Percentiles rank a stretch among this genome's conserved stretches.
These are phyloP conservation scores for Cyclotella choctawhatcheeana DNA, from an alignment of 108 stramenopile species.

Conservation along the genomic window DNA sequence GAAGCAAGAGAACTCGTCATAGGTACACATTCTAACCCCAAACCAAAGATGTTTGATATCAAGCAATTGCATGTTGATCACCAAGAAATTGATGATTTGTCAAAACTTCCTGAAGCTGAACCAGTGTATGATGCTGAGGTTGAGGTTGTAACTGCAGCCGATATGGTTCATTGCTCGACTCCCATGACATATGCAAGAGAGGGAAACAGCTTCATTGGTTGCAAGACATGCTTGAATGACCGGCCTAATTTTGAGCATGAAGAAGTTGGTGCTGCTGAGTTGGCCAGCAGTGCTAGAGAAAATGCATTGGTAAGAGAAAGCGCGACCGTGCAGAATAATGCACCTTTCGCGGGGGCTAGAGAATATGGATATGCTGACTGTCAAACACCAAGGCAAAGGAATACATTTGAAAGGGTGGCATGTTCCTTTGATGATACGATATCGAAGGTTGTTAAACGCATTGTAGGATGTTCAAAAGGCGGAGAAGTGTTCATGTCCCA, in stretches of 20 bases:
- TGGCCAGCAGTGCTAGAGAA: not conserved
- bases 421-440: slow-evolving; percentile 32
- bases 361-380: not conserved
- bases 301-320: too few relatives aligned
- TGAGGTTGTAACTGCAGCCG: not conserved
- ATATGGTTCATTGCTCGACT: not conserved
- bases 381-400: too few relatives aligned
- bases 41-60: not conserved
- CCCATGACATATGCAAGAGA: not conserved
- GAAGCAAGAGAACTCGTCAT: not conserved
- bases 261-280: not conserved
- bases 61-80: not conserved
- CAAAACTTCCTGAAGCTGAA: not conserved
- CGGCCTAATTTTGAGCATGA: not conserved
- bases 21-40: not conserved
- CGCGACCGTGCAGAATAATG: too few relatives aligned
- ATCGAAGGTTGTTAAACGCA: slow-evolving; percentile 6
- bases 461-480: slow-evolving; percentile 11
- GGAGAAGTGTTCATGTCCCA: not conserved
- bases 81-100: not conserved
- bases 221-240: not conserved
- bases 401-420: slow-evolving; percentile 13
- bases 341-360: not conserved
- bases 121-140: not conserved
- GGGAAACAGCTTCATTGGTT: not conserved